Percentiles rank a stretch among this genome's conserved stretches.
Conservation (phyloP, 371 early-diverging fungal genomes). For the Mucor piriformis region DNA sequence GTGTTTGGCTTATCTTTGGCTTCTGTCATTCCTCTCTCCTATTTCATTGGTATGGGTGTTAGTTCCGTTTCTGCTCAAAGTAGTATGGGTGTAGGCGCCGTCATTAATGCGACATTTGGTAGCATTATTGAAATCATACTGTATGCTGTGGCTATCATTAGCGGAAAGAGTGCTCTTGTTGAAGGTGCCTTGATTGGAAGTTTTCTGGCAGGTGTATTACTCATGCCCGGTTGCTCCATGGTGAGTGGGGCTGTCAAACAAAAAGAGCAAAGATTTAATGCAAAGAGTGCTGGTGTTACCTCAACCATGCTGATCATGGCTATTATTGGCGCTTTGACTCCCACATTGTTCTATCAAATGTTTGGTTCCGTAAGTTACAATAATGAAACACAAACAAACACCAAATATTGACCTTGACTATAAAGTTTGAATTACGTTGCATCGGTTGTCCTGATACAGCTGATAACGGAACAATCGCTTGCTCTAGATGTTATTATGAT, state of each 20-base stretch:
- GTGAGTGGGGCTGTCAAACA: conserved; percentile 87
- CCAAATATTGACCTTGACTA: neutral
- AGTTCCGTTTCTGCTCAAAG: conserved; percentile 95
- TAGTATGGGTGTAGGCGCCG: conserved; percentile 88
- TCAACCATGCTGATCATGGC: conserved; percentile 94
- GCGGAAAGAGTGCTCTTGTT: conserved; percentile 86
- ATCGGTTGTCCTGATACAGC: conserved; percentile 50
- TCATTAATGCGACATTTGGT: conserved; percentile 97
- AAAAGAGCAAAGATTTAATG: conserved; percentile 93
- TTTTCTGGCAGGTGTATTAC: conserved; percentile 84
- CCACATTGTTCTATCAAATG: conserved; percentile 91
- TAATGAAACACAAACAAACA: neutral
- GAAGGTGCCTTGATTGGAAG: conserved; percentile 94
- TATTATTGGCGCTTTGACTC: conserved; percentile 91
- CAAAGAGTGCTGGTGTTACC: conserved; percentile 93
- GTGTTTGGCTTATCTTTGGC: conserved; percentile 82
- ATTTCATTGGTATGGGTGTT: conserved; percentile 96
- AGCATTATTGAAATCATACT: conserved; percentile 94
- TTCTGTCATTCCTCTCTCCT: conserved; percentile 92
- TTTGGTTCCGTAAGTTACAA: conserved; percentile 71
- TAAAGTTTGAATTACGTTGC: conserved; percentile 64
- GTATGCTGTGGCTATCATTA: conserved; percentile 85
- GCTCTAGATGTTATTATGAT: conserved; percentile 67
- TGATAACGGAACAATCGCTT: conserved; percentile 40
- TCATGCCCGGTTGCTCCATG: conserved; percentile 95